A percentile compares a stretch with the other conserved stretches of the same genome.
Conservation (phyloP, 108 stramenopile genomes). For the Pelagomonas calceolata region DNA sequence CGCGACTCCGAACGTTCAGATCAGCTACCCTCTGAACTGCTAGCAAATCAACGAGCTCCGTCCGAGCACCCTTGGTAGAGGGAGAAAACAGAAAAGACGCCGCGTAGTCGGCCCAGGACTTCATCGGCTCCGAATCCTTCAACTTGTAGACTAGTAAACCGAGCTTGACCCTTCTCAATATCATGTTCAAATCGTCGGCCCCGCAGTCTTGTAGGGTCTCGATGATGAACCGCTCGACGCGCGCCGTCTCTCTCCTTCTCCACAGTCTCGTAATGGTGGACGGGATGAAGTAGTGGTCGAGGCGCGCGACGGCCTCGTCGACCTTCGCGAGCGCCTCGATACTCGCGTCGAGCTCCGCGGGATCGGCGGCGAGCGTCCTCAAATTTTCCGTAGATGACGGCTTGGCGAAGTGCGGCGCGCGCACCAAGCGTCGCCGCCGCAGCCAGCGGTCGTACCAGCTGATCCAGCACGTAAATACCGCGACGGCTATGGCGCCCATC, state of each 20-base stretch:
- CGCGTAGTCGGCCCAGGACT: too few species aligned
- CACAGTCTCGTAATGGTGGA: neutral
- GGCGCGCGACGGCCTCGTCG: neutral
- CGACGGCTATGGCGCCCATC: slow-evolving; percentile 16
- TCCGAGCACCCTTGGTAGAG: slow-evolving; percentile 24
- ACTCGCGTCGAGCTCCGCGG: neutral
- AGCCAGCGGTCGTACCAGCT: neutral
- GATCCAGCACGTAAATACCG: neutral
- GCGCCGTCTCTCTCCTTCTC: neutral
- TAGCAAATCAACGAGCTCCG: slow-evolving; percentile 67
- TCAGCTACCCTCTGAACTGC: slow-evolving; percentile 68
- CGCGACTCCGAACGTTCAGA: slow-evolving; percentile 57
- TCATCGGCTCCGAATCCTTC: slow-evolving; percentile 38
- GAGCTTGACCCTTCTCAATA: slow-evolving; percentile 53
- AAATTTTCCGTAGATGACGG: neutral
- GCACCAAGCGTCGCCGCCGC: neutral
- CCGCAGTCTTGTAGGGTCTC: neutral
- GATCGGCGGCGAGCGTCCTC: too few species aligned
- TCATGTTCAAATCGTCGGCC: neutral
- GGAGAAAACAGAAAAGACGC: too few species aligned
- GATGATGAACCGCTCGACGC: neutral
- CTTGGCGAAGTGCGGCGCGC: neutral
- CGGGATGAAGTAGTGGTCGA: neutral
- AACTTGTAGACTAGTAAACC: slow-evolving; percentile 91
- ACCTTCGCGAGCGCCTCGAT: neutral